phyloP scores from a whole-genome alignment of 352 stramenopile genomes.

The Phytopythium vexans region DNA sequence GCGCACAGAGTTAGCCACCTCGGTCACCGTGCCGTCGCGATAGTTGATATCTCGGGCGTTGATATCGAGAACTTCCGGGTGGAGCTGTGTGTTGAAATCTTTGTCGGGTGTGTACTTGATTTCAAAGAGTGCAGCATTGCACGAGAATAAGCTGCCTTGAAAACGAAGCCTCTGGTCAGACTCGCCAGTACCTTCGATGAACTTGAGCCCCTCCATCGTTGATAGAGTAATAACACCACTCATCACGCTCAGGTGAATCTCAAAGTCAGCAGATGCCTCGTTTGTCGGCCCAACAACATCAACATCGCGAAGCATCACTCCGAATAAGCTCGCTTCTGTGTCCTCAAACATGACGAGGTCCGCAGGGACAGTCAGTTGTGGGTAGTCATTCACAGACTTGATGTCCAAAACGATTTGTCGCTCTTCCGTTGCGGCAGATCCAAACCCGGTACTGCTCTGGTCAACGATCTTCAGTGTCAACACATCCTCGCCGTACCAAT shows the following conservation, averaged over 20 bases:
- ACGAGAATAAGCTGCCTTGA: slow-evolving; percentile 37
- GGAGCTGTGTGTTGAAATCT: slow-evolving; percentile 71
- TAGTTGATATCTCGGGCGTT: slow-evolving; percentile 55
- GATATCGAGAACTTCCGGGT: slow-evolving; percentile 56
- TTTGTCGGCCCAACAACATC: slow-evolving; percentile 29
- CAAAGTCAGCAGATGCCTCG: slow-evolving; percentile 36
- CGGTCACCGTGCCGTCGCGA: slow-evolving; percentile 41
- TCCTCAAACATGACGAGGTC: slow-evolving; percentile 56
- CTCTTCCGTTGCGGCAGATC: slow-evolving; percentile 28
- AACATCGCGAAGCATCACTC: slow-evolving; percentile 54
- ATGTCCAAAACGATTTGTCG: slow-evolving; percentile 33
- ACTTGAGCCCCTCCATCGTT: slow-evolving; percentile 14
- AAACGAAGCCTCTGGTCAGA: slow-evolving; percentile 59
- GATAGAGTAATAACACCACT: slow-evolving; percentile 47
- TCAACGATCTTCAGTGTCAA: slow-evolving; percentile 54
- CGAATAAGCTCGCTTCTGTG: slow-evolving; percentile 60
- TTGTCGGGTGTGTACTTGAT: slow-evolving; percentile 65
- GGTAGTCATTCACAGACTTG: slow-evolving; percentile 59
- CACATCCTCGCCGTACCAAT: slow-evolving; percentile 72
- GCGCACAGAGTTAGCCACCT: slow-evolving; percentile 35
- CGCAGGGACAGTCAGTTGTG: slow-evolving; percentile 46
- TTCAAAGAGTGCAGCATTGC: slow-evolving; percentile 74
- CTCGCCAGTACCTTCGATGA: slow-evolving; percentile 51
- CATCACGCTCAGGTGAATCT: slow-evolving; percentile 55
- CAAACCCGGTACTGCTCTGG: slow-evolving; percentile 64